Base-by-base conservation (phyloP, 345 rosid species). In the Ceriops tagal region DNA sequence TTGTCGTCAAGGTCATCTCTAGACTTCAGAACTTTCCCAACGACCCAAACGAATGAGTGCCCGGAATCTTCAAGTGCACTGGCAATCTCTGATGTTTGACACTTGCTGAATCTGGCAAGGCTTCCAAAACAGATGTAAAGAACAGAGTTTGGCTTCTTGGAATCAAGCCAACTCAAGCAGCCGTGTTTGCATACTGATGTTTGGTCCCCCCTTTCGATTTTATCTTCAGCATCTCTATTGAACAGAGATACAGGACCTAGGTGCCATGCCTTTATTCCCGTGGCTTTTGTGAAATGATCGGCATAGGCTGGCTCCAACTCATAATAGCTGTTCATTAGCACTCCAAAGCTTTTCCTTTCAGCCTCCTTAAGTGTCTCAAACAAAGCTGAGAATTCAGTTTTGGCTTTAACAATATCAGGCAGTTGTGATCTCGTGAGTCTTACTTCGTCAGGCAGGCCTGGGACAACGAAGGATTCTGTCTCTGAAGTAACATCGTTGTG, bases 281-380 rank as follows among this genome's bases (percentile, higher is more conserved):
- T 34, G 13, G 19, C 28, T 24, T 27, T 68, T 21, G 1, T 59
- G 20, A 43, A 68, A 8, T 58, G 47, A 3, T 69, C 65, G 6
- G 34, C 13, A 16, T 69, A 69, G 5, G 65, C 65, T n/a, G 58
- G 72, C 19, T 60, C 72, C 16, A 69, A 47, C 65, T 60, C 72
- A 22, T 31, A 16, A 37, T 59, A 47, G 51, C 72, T 69, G 37
- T 69, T 69, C n/a, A 32, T n/a, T 6, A 69, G 7, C 5, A 59
- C 58, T 49, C 72, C 72, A 30, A 58, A 30, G 43, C 65, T 18
- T 0, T 21, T 28, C 53, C 21, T 1, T 18, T 59, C 65, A 21
- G 58, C 28, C 18, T 59, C 30, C 10, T 4, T 27, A 26, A 69
- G 2, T 69, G 27, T 4, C 18, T 43, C 55, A 18, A 57, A 1